Percentiles rank a stretch among this genome's conserved stretches.
Evolutionary conservation across 2,329 filamentous ascomycete genomes (phyloP).

Genomic region (Blastomyces gilchristii): DNA sequence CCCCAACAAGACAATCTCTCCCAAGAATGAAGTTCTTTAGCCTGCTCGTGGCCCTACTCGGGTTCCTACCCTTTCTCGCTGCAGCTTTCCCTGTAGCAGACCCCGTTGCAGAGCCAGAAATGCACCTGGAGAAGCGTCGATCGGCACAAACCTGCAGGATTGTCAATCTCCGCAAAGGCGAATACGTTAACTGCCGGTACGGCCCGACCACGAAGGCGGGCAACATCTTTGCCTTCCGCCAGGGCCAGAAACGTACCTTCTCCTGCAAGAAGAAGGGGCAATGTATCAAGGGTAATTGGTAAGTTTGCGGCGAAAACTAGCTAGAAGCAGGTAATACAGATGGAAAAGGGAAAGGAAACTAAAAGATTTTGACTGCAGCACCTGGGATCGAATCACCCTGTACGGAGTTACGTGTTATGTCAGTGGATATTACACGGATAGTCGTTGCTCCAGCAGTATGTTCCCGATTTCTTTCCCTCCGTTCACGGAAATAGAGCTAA

Average conservation of each 20-base stretch:
- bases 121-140: not conserved
- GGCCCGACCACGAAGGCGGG: not conserved
- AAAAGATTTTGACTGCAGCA: not conserved
- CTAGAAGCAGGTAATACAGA: not conserved
- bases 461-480: not conserved
- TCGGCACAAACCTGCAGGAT: not conserved
- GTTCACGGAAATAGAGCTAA: not conserved
- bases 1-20: too few relatives aligned
- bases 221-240: not conserved
- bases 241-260: not conserved
- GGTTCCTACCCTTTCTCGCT: not conserved
- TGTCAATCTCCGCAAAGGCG: not conserved
- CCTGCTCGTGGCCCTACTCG: not conserved
- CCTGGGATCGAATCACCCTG: conserved; percentile 1
- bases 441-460: not conserved
- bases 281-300: not conserved
- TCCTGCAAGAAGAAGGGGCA: not conserved
- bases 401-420: not conserved
- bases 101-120: not conserved
- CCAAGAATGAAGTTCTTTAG: not conserved
- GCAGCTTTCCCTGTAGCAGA: not conserved
- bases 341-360: not conserved
- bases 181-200: not conserved
- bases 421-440: conserved; percentile 4
- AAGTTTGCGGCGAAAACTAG: not conserved